Evolutionary conservation across 805 yeast genomes (phyloP), one percentile per base, ranked within the genome.

Genomic region (Metschnikowia continentalis): DNA sequence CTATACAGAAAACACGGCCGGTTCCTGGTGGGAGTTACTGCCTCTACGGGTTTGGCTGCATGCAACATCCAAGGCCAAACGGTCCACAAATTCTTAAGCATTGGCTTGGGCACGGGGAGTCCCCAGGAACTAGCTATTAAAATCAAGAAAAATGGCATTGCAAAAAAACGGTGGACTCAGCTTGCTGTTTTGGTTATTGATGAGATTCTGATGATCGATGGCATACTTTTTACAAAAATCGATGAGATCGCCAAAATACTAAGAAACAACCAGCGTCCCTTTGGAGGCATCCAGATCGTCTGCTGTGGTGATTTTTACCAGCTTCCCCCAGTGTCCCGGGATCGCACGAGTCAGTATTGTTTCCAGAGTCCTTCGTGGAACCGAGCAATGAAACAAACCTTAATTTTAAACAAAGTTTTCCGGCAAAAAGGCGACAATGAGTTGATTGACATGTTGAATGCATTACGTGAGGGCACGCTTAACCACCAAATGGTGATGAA

Each of bases 31-130:
- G 90, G 86, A 0, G 86, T 88, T 1, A 86, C 94, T 0, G 95
- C 95, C 0, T 86, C 94, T 0, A 88, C 96, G 0, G 96, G 96
- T 0, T 67, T 88, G 23, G 95, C 95, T 0, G 91, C 94, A 3
- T 83, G 88, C 58, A 86, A 86, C 62, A 81, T 88, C 53, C 90
- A 91, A 2, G 96, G 96, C 30, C 78, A 78, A 17, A 88, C 96
- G 0, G 63, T 88, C 3, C 91, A 88, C 63, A 82, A 89, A 6
- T 87, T 81, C 67, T 79, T 90, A 0, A 92, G 94, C 2, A 81
- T 88, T 41, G 96, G 95, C 0, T 63, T 88, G 13, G 95, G 89
- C 0, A 72, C 74, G 14, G 90, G 81, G 1, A 69, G 74, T 1
- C 75, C 73, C 0, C 70, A 69, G 1, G 65, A 65, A 2, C 58